phyloP scores from a whole-genome alignment of 306 rosid species.

The Glycyrrhiza uralensis region DNA sequence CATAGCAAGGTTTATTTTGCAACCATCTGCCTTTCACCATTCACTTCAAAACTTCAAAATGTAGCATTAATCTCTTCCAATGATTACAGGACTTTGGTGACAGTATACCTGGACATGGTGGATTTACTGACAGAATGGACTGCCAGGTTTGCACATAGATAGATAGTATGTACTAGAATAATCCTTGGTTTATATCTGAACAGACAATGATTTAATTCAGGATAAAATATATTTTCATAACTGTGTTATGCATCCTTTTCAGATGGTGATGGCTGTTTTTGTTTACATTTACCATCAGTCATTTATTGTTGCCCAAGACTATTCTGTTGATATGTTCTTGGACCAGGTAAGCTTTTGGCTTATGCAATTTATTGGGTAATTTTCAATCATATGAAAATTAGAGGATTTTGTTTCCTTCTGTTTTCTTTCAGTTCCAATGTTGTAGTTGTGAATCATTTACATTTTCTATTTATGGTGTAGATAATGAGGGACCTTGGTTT shows the following conservation, averaged over 20 bases:
- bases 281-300: constrained; percentile 93
- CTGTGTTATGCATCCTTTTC: constrained; percentile 25
- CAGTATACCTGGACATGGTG: constrained; percentile 98
- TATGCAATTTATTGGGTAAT: background rate
- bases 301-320: constrained; percentile 60
- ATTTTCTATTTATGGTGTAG: constrained; percentile 35
- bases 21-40: background rate
- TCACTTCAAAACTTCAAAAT: constrained; percentile 13
- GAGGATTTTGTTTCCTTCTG: background rate
- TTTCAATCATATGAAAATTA: constrained; percentile 6
- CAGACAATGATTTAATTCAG: background rate
- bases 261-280: constrained; percentile 99
- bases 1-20: background rate
- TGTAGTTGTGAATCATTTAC: background rate
- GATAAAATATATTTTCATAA: background rate
- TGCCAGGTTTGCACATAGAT: constrained; percentile 67
- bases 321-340: constrained; percentile 70
- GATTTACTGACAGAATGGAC: constrained; percentile 99
- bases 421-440: background rate
- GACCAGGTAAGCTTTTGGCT: constrained; percentile 58
- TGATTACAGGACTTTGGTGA: constrained; percentile 87
- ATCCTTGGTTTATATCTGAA: background rate
- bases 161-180: background rate
- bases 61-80: constrained; percentile 14
- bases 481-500: constrained; percentile 68